Evolutionary conservation across 2,329 filamentous ascomycete species (phyloP).

Genomic region (Aureobasidium sp.): DNA sequence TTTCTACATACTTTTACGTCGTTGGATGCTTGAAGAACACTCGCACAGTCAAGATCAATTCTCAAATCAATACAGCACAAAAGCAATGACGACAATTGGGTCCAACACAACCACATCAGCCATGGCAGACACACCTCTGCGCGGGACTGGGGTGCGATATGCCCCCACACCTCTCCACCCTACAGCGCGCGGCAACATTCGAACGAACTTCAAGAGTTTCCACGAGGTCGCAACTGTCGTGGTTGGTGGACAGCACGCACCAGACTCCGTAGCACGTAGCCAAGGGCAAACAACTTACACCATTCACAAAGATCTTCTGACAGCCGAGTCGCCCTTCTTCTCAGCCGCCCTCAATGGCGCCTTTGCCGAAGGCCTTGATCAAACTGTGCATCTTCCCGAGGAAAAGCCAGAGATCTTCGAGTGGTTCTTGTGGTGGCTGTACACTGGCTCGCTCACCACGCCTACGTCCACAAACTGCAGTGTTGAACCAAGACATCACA

Average conservation of each 20-base stretch:
- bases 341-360: slow-evolving; percentile 40
- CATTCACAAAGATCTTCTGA: slow-evolving; percentile 43
- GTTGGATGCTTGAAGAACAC: not conserved
- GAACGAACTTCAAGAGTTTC: slow-evolving; percentile 32
- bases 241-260: slow-evolving; percentile 28
- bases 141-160: slow-evolving; percentile 2
- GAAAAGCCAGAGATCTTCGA: slow-evolving; percentile 40
- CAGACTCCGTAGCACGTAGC: slow-evolving; percentile 15
- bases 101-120: not conserved
- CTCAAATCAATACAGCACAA: not conserved
- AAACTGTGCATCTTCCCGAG: slow-evolving; percentile 37
- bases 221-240: slow-evolving; percentile 32
- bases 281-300: slow-evolving; percentile 32
- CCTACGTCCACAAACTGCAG: slow-evolving; percentile 9
- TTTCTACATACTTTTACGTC: not conserved
- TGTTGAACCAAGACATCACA: not conserved
- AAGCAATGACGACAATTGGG: slow-evolving; percentile 1
- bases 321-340: slow-evolving; percentile 42
- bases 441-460: slow-evolving; percentile 34
- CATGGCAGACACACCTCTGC: slow-evolving; percentile 1
- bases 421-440: slow-evolving; percentile 45
- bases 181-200: slow-evolving; percentile 20
- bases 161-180: slow-evolving; percentile 16
- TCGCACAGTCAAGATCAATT: not conserved
- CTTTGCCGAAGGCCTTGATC: slow-evolving; percentile 38